phyloP scores from a whole-genome alignment of 2,329 filamentous ascomycete species.

The Colletotrichum tamarilloi region DNA sequence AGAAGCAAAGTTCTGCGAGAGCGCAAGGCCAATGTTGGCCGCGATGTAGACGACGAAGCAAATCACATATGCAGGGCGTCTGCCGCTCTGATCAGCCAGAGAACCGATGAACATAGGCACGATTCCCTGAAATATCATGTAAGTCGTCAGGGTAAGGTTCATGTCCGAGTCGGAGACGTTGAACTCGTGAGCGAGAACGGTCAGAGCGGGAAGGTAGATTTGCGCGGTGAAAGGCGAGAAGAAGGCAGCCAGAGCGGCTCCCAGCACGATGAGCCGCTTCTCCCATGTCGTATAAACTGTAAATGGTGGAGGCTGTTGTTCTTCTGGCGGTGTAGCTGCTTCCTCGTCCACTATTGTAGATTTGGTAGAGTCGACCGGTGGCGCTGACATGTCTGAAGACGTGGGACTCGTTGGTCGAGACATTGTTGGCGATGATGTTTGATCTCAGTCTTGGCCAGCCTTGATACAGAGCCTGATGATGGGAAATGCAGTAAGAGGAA shows the following conservation, averaged over 20 bases:
- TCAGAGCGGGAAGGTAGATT: conserved; percentile 66
- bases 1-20: conserved; percentile 59
- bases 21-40: conserved; percentile 59
- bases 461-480: neutral
- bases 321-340: conserved; percentile 5
- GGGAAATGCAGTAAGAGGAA: neutral
- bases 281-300: conserved; percentile 52
- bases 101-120: conserved; percentile 63
- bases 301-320: conserved; percentile 41
- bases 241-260: conserved; percentile 51
- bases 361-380: conserved; percentile 2
- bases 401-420: neutral
- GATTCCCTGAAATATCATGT: conserved; percentile 71
- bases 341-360: conserved; percentile 18
- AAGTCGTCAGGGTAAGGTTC: conserved; percentile 65
- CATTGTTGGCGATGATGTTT: conserved; percentile 1
- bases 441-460: neutral
- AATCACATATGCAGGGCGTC: conserved; percentile 49
- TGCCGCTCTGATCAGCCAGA: conserved; percentile 54
- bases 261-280: conserved; percentile 54
- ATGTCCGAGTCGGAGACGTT: conserved; percentile 53
- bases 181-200: conserved; percentile 59
- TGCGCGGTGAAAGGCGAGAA: conserved; percentile 60
- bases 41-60: conserved; percentile 48
- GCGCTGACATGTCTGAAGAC: neutral